Base-by-base conservation (phyloP, 495 filamentous ascomycete genomes). In the Daldinia concentrica region DNA sequence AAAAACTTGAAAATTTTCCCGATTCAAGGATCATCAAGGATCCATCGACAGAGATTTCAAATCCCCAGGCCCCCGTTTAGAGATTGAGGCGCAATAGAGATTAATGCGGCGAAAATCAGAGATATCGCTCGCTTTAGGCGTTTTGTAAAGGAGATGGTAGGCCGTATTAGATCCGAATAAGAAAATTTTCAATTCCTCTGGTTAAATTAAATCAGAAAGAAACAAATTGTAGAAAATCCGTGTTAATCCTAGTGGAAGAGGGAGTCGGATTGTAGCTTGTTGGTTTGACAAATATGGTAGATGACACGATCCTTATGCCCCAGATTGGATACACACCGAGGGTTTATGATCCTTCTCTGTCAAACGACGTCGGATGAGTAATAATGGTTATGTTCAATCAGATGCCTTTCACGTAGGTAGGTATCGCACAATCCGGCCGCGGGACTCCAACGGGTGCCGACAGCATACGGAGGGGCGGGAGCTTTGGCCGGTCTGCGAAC, bases 381-480 rank as follows among this genome's bases (percentile, higher is more conserved):
- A 69, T 62, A 41, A 30, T 45, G 58, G 7, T 17, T 51, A 60
- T 9, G 39, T 11, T 55, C 48, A 55, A 62, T 48, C 54, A 63
- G 60, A 64, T 64, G 64, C 54, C 32, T 34, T 69, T 58, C 32
- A 54, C 41, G 56, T 66, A 57, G 27, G 58, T 62, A 60, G 27
- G 58, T 62, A 60, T 59, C 55, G 30, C 7, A 30, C 30, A 56
- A 58, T 62, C 9, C 48, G 66, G 55, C 48, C 58, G 56, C 66
- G 62, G 71, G 58, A 64, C 59, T 67, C 63, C 52, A 69, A 63
- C 71, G 71, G 71, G 52, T 62, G 48, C 24, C 66, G 66, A 57
- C 71, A 71, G 71, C 24, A 56, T 48, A 27, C 64, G 36, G 60
- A 60, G 64, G 50, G 50, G 52, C 48, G 41, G 19, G 14, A 58